Evolutionary conservation across 768 basidiomycete genomes (phyloP).

Genomic region (Suillus variegatus): DNA sequence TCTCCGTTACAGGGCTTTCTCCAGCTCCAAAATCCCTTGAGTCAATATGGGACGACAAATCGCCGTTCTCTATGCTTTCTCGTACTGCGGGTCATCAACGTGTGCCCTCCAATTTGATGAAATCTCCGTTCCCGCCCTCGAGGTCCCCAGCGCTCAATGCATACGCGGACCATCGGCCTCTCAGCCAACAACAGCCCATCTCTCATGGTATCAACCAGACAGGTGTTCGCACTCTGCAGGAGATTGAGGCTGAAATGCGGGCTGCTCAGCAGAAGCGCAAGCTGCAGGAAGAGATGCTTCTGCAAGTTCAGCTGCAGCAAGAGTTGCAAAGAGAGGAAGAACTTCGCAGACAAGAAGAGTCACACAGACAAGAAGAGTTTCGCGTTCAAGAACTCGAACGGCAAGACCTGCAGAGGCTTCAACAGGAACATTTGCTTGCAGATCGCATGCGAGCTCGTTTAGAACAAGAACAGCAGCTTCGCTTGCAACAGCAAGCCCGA

Average conservation of each 20-base stretch:
- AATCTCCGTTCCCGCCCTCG: conserved; percentile 24
- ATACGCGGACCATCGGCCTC: conserved; percentile 32
- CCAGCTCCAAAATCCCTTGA: conserved; percentile 56
- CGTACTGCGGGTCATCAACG: conserved; percentile 38
- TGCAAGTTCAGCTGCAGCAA: conserved; percentile 44
- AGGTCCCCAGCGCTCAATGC: conserved; percentile 25
- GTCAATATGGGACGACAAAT: conserved; percentile 82
- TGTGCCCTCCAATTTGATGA: conserved; percentile 22
- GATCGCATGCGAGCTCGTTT: conserved; percentile 13
- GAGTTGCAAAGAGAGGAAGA: conserved; percentile 38
- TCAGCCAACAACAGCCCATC: conserved; percentile 41
- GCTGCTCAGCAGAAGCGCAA: conserved; percentile 52
- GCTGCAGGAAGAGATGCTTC: conserved; percentile 41
- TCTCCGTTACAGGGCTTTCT: conserved; percentile 22
- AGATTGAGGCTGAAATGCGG: conserved; percentile 86
- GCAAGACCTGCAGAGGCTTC: conserved; percentile 41
- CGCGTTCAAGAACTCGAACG: conserved; percentile 36
- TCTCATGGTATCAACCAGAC: conserved; percentile 36
- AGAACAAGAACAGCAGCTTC: conserved; percentile 36
- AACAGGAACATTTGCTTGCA: conserved; percentile 37
- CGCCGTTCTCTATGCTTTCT: conserved; percentile 69
- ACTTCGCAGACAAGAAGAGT: conserved; percentile 12
- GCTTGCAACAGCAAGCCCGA: conserved; percentile 41
- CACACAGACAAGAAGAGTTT: conserved; percentile 30
- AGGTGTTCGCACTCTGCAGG: conserved; percentile 67